Evolutionary conservation across 108 stramenopile genomes (phyloP), one percentile per base, ranked within the genome.

Genomic region (Nitzschia inconspicua): DNA sequence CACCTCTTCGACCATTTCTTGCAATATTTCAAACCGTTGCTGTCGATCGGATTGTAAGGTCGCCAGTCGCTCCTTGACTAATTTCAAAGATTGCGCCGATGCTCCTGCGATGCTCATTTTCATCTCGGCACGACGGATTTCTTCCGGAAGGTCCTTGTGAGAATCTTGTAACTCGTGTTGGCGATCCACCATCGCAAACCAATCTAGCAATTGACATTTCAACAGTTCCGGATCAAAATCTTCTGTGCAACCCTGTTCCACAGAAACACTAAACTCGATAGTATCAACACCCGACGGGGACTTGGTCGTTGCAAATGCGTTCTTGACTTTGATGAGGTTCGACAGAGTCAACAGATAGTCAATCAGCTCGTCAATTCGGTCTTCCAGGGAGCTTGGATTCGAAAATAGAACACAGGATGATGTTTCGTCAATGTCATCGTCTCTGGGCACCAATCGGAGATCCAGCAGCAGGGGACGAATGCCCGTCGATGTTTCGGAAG

Each of bases 391-490:
- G 0, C 35, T 20, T 25, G 18, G 19, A 1, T 14, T 23, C 7
- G 20, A 27, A 27, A 25, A 18, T 3, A 8, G 27, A 30, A 39
- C 20, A 3, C 5, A 22, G 27, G 37, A 7, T 20, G n/a, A 24
- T 1, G 44, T 9, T 4, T 9, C 36, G 19, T 14, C 1, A 44
- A 52, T 49, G 56, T 63, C 57, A 19, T 86, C 84, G 42, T 89
- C 83, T 14, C 93, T 77, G 29, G 79, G 87, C 19, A 90, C 69
- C 23, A 80, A 71, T 65, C 83, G 89, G 20, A 94, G 53, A 76
- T 94, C 93, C 31, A 94, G 56, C 37, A 94, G 57, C 2, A 94
- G 72, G 18, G 93, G 87, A 31, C 93, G 87, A 44, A 94, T 94
- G 8, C 93, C 93, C 20, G 81, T 72, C 20, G 87, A 88, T 37